Conservation (phyloP, 345 rosid genomes). For the Euphorbia tirucalli region DNA sequence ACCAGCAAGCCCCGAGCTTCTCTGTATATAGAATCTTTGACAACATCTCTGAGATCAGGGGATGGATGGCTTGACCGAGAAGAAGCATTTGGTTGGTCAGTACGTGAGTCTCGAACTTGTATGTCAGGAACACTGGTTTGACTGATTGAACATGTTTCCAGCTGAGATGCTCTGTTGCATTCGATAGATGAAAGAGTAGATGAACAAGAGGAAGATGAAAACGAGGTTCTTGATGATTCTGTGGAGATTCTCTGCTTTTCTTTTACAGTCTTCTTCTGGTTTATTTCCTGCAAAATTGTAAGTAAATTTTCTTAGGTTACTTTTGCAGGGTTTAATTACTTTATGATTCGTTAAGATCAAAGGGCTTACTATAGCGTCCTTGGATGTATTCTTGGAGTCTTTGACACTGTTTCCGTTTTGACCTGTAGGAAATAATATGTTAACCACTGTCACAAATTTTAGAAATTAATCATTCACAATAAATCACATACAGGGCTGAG, state of each 20-base stretch:
- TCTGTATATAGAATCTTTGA: conserved; percentile 60
- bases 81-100: conserved; percentile 35
- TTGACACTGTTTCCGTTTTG: conserved; percentile 35
- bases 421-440: conserved; percentile 40
- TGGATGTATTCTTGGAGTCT: conserved; percentile 32
- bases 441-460: conserved; percentile 8
- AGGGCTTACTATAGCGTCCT: conserved; percentile 45
- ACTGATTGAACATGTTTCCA: conserved; percentile 38
- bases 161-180: conserved; percentile 46
- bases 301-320: conserved; percentile 15
- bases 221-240: conserved; percentile 65
- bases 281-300: conserved; percentile 53
- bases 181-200: conserved; percentile 71
- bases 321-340: not conserved
- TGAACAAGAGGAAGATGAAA: conserved; percentile 75
- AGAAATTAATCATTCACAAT: not conserved
- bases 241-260: conserved; percentile 58
- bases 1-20: conserved; percentile 48
- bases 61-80: conserved; percentile 35
- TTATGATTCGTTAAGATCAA: not conserved
- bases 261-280: conserved; percentile 41
- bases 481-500: not conserved
- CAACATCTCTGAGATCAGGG: conserved; percentile 49
- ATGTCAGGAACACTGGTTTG: conserved; percentile 30
- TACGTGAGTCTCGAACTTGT: conserved; percentile 20